Evolutionary conservation across 2,329 filamentous ascomycete species (phyloP), one percentile per base, ranked within the genome.

Genomic region (Phymatotrichopsis omnivora): DNA sequence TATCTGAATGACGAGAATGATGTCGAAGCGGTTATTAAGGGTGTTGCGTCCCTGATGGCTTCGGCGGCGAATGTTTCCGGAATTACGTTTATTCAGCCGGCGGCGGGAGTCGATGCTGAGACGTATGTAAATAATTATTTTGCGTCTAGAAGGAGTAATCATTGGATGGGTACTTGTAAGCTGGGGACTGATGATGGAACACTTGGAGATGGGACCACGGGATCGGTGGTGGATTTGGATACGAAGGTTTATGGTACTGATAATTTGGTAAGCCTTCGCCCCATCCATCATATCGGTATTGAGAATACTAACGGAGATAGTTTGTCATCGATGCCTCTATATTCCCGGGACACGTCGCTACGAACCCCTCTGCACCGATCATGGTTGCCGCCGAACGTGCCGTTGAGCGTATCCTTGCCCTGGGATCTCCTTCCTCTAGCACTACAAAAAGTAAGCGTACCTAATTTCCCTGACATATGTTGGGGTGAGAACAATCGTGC

Each of bases 281-380:
- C n/a, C n/a, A n/a, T 23, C n/a, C 11, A 23, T 17, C 12, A 12
- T 28, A 20, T 37, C 11, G 7, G 16, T 7, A 7, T 22, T n/a
- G 19, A 2, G 14, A 14, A 24, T 19, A 12, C 31, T 25, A n/a
- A 24, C 5, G 7, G 22, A 16, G 22, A n/a, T 14, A 53, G 51
- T 80, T 77, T 57, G 73, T 82, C 11, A 75, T 82, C 3, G 78
- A 83, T 56, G 78, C 74, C 1, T 74, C 72, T 50, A 77, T 83
- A 57, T 80, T 82, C 64, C 78, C 80, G 0, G 79, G 80, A 52
- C 73, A 82, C 55, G 70, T 77, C 2, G 77, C 76, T 0, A 75
- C 77, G 14, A 85, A 85, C 63, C 80, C 80, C 2, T 73, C 75
- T 36, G 72, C 76, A 1, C 71, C 75, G 29, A 74, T 82, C 55